Evolutionary conservation across 2,329 filamentous ascomycete genomes (phyloP).

Genomic region (Cladophialophora exuberans): DNA sequence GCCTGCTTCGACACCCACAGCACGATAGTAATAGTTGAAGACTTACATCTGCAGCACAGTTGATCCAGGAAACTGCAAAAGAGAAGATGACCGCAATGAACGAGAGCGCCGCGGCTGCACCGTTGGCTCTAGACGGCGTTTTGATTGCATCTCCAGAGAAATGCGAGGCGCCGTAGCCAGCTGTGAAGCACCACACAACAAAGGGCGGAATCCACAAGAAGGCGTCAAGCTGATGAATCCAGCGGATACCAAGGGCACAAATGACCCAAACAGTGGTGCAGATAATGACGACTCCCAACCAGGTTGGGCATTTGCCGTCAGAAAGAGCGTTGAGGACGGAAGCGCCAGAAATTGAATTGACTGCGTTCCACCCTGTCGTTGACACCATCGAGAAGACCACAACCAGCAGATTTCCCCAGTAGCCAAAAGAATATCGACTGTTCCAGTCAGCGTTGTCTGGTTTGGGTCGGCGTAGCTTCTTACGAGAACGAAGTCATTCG

Average conservation of each 20-base stretch:
- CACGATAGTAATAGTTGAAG: too few relatives aligned
- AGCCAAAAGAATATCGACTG: constrained; percentile 44
- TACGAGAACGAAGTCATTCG: constrained; percentile 41
- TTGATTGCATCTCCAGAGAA: constrained; percentile 37
- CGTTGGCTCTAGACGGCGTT: constrained; percentile 35
- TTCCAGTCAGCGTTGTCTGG: neutral
- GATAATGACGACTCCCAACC: constrained; percentile 44
- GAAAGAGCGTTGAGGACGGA: constrained; percentile 42
- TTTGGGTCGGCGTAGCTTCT: neutral
- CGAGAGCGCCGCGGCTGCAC: constrained; percentile 40
- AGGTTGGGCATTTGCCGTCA: constrained; percentile 41
- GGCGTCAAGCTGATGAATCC: constrained; percentile 44
- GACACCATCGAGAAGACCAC: constrained; percentile 44
- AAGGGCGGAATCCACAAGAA: constrained; percentile 44
- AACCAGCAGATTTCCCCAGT: constrained; percentile 43
- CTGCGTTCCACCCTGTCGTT: constrained; percentile 45
- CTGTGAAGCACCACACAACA: constrained; percentile 44
- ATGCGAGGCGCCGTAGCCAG: constrained; percentile 41
- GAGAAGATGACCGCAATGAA: constrained; percentile 44
- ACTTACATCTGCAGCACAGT: constrained; percentile 43
- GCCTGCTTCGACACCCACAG: too few relatives aligned
- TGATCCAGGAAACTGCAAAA: constrained; percentile 44
- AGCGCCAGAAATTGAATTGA: constrained; percentile 44
- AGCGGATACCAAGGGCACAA: constrained; percentile 42
- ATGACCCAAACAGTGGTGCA: constrained; percentile 43